These are phyloP conservation scores for Pyronema omphalodes DNA, from an alignment of 495 filamentous ascomycete genomes.

Conservation along the genomic window DNA sequence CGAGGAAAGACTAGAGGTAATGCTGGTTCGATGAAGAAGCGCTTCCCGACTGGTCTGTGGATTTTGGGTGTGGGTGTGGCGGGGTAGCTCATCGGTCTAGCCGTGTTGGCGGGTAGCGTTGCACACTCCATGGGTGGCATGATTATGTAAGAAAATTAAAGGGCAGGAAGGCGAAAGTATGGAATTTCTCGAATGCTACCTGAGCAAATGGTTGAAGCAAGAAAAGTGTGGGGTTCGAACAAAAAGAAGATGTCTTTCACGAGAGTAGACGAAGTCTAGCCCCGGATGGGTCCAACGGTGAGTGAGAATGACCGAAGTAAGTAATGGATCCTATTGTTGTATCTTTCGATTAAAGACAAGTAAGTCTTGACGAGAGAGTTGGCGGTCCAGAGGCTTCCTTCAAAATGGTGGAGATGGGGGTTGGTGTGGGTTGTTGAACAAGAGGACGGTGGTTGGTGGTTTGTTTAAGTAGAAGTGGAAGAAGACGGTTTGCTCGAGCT, in stretches of 20 bases:
- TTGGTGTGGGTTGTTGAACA: neutral
- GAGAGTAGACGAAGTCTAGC: neutral
- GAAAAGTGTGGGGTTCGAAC: neutral
- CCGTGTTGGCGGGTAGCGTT: too few relatives aligned
- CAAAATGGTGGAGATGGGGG: neutral
- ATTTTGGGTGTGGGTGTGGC: neutral
- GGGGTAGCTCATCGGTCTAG: neutral
- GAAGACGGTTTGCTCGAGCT: too few relatives aligned
- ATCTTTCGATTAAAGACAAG: too few relatives aligned
- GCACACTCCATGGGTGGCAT: too few relatives aligned
- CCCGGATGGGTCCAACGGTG: too few relatives aligned
- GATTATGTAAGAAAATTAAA: neutral
- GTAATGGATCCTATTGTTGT: too few relatives aligned
- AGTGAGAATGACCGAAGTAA: too few relatives aligned
- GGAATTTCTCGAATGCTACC: neutral
- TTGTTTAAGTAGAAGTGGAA: too few relatives aligned
- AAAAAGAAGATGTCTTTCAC: neutral
- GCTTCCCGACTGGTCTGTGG: neutral
- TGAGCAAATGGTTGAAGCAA: neutral
- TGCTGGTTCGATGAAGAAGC: slow-evolving; percentile 1
- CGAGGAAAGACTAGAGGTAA: slow-evolving; percentile 1
- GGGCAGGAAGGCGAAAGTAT: neutral
- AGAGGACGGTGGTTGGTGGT: neutral
- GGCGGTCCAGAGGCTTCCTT: too few relatives aligned
- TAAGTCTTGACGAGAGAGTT: too few relatives aligned